Base-by-base conservation (phyloP, 2,329 filamentous ascomycete species). In the Ophiostoma tasmaniense region DNA sequence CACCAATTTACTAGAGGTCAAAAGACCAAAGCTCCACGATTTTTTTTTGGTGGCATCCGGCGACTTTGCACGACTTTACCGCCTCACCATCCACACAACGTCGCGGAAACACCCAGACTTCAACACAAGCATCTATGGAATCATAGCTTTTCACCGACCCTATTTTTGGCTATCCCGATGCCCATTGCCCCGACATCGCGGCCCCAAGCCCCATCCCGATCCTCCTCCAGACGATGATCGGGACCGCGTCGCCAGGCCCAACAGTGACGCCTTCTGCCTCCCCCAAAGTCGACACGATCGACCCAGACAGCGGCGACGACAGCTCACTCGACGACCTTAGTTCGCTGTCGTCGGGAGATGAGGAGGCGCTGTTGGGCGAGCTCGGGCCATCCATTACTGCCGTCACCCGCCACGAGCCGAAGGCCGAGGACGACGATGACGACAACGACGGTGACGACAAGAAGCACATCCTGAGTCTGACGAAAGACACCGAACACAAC, bases 91-190 rank as follows among this genome's bases (percentile, higher is more conserved):
- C 81, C 78, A 77, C 78, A 79, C 77, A 81, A 79, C 78, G 76
- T 75, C 78, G 80, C 83, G 81, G 83, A 77, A 80, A 87, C 85
- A 83, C 77, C 77, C 81, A 86, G 80, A 87, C 74, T 80, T 80
- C 76, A 77, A 77, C 76, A 79, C 75, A 75, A 78, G 75, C 80
- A 77, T 81, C 78, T 75, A 74, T 81, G 77, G 81, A 79, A 74
- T 74, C 73, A 73, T 79, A 80, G 77, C 75, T 78, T 80, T 83
- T 77, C 75, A 78, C 82, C 82, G 86, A 89, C 82, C 76, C 80
- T 79, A 77, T 79, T 86, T 85, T 85, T 77, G 78, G 75, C 77
- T 70, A 77, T 75, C 78, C 85, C 84, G 82, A 88, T 89, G 86
- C 83, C 78, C 80, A 76, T 80, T 80, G 81, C 82, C 80, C 80